A percentile compares a stretch with the other conserved stretches of the same genome.
phyloP scores from a whole-genome alignment of 2,329 filamentous ascomycete species.

The Rutstroemia sp. region DNA sequence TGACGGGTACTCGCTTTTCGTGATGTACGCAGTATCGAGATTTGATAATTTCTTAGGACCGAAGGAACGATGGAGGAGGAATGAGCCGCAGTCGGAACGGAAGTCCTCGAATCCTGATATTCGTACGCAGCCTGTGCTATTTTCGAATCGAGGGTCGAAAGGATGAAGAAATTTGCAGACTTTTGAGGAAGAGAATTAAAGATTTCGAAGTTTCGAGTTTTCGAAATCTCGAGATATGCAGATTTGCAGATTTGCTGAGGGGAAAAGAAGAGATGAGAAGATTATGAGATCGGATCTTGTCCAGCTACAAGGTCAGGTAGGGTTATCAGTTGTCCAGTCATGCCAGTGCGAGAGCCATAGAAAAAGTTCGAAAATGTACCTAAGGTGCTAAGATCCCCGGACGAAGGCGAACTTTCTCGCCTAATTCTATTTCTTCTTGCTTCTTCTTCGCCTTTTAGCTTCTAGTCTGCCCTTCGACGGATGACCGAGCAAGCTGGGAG shows the following conservation, averaged over 20 bases:
- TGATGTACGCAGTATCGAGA: neutral
- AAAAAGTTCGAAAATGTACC: neutral
- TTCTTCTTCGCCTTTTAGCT: neutral
- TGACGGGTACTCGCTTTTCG: neutral
- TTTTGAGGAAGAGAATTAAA: too few species aligned
- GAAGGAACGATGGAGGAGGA: neutral
- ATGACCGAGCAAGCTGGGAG: neutral
- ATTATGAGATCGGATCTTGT: too few species aligned
- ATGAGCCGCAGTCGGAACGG: slow-evolving; percentile 2
- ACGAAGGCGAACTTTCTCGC: neutral
- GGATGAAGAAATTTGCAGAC: too few species aligned
- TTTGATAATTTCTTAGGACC: neutral
- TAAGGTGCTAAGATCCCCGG: neutral
- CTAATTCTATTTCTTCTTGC: neutral
- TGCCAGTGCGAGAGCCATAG: neutral
- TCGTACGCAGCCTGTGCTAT: too few species aligned
- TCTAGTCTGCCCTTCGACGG: neutral
- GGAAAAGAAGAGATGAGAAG: too few species aligned
- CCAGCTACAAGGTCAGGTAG: too few species aligned
- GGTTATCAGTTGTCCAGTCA: too few species aligned
- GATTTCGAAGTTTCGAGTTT: too few species aligned
- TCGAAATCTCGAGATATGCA: too few species aligned
- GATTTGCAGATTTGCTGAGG: too few species aligned
- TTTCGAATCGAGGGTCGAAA: too few species aligned
- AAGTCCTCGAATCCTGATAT: too few species aligned